Conservation (phyloP, 176 grass and related monocot genomes). For the Aechmea fasciata region DNA sequence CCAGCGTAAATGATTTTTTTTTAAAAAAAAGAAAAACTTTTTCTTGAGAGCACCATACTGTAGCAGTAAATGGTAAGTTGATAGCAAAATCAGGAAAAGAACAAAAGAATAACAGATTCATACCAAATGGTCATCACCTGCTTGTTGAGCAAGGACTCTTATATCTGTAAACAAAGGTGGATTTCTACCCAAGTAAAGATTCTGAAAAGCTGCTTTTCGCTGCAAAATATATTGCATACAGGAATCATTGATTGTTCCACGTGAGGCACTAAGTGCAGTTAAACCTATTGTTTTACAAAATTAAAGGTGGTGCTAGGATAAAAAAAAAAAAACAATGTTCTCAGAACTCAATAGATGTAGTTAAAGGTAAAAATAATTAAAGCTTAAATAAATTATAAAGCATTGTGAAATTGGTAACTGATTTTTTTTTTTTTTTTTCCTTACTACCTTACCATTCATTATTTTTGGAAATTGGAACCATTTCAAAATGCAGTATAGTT, state of each 20-base stretch:
- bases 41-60: no score
- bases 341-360: no score
- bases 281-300: background rate
- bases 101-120: conserved; percentile 10
- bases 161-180: conserved; percentile 92
- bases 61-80: no score
- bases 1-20: background rate
- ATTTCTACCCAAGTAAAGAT: conserved; percentile 83
- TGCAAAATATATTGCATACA: conserved; percentile 22
- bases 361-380: no score
- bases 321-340: background rate
- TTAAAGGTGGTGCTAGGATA: background rate
- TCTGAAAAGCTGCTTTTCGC: conserved; percentile 78
- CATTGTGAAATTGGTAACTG: no score
- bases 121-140: conserved; percentile 91
- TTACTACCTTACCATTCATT: no score
- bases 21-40: no score
- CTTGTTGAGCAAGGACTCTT: conserved; percentile 60
- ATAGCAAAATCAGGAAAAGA: background rate
- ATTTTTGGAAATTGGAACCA: no score
- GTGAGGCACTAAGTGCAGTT: background rate
- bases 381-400: no score
- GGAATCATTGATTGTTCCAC: background rate
- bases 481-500: no score
- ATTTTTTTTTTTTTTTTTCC: no score